Percentiles rank a stretch among this genome's conserved stretches.
phyloP scores from a whole-genome alignment of 805 yeast genomes.

The Kuraishia cidri region DNA sequence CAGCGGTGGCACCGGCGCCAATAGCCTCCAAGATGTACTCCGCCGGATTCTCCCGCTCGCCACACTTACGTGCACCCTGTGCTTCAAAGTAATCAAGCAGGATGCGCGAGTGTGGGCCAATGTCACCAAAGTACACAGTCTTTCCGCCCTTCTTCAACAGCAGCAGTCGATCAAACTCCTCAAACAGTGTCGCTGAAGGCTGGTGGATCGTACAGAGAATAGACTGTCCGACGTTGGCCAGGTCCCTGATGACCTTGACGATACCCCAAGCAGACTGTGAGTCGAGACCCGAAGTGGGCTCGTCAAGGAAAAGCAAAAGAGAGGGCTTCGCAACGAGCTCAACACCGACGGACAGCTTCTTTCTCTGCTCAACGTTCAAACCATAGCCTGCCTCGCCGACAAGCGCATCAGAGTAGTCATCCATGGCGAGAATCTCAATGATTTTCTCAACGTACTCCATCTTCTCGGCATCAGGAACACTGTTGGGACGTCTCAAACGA shows the following conservation, averaged over 20 bases:
- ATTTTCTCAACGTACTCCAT: slow-evolving; percentile 32
- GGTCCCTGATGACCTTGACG: slow-evolving; percentile 36
- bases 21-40: slow-evolving; percentile 67
- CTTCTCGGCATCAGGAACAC: slow-evolving; percentile 31
- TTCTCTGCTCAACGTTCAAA: slow-evolving; percentile 45
- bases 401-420: slow-evolving; percentile 40
- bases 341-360: slow-evolving; percentile 44
- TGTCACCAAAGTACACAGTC: slow-evolving; percentile 46
- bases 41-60: slow-evolving; percentile 57
- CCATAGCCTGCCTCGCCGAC: slow-evolving; percentile 38
- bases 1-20: slow-evolving; percentile 77
- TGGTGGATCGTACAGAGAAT: slow-evolving; percentile 50
- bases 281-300: slow-evolving; percentile 54
- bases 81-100: slow-evolving; percentile 37
- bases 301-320: slow-evolving; percentile 44
- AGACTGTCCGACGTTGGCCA: slow-evolving; percentile 47
- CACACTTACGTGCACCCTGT: slow-evolving; percentile 60
- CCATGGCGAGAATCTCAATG: slow-evolving; percentile 29
- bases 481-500: slow-evolving; percentile 31
- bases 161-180: slow-evolving; percentile 31
- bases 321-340: slow-evolving; percentile 49
- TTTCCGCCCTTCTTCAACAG: slow-evolving; percentile 41
- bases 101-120: slow-evolving; percentile 32
- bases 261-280: slow-evolving; percentile 55
- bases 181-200: slow-evolving; percentile 36